phyloP scores from a whole-genome alignment of 2,329 filamentous ascomycete genomes.

The Pseudogymnoascus sp. region DNA sequence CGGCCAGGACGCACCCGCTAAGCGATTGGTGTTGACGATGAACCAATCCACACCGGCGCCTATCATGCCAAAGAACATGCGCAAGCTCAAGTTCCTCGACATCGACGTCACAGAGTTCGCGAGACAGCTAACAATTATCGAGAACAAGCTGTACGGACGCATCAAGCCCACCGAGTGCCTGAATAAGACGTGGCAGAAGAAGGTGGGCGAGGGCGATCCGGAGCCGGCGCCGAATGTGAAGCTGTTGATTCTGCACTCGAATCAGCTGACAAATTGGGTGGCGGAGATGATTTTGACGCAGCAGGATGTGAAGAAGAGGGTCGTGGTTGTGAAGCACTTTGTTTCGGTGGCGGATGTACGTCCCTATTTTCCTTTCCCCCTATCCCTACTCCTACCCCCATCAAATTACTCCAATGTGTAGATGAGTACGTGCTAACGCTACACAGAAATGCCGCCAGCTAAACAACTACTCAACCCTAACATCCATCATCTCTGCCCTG shows the following conservation, averaged over 20 bases:
- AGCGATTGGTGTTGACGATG: slow-evolving; percentile 78
- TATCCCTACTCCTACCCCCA: neutral
- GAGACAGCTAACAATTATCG: slow-evolving; percentile 94
- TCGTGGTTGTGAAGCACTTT: slow-evolving; percentile 97
- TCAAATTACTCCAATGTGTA: neutral
- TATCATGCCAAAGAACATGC: slow-evolving; percentile 98
- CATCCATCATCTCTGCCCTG: slow-evolving; percentile 93
- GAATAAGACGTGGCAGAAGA: slow-evolving; percentile 99
- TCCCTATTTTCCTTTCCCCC: slow-evolving; percentile 20
- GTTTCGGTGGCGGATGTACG: slow-evolving; percentile 89
- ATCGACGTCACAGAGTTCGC: slow-evolving; percentile 95
- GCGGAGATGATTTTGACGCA: slow-evolving; percentile 98
- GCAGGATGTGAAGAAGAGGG: slow-evolving; percentile 87
- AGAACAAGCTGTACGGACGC: slow-evolving; percentile 88
- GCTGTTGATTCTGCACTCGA: slow-evolving; percentile 91
- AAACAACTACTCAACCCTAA: slow-evolving; percentile 96
- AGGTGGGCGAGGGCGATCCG: slow-evolving; percentile 68
- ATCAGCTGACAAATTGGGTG: slow-evolving; percentile 98
- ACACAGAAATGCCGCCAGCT: slow-evolving; percentile 78
- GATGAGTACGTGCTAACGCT: slow-evolving; percentile 24
- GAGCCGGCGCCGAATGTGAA: slow-evolving; percentile 93
- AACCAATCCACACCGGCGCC: slow-evolving; percentile 75
- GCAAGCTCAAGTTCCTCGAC: slow-evolving; percentile 96
- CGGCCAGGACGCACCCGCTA: slow-evolving; percentile 79
- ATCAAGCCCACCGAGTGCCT: slow-evolving; percentile 93